Evolutionary conservation across 306 rosid species (phyloP).

Genomic region (Acmispon strigosus): DNA sequence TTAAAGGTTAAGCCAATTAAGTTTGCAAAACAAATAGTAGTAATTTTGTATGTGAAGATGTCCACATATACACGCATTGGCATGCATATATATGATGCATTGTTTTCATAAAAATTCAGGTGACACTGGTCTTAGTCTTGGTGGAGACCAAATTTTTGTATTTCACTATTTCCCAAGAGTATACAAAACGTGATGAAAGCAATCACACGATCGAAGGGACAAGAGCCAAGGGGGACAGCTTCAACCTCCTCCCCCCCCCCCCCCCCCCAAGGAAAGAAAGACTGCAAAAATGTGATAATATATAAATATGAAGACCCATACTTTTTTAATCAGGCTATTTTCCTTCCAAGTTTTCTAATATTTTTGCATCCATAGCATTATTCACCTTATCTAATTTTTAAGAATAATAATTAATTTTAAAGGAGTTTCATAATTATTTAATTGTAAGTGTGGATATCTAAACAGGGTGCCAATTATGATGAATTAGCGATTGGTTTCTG

Average conservation of each 20-base stretch:
- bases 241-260: constrained; percentile 11
- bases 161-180: constrained; percentile 38
- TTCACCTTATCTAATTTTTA: no score
- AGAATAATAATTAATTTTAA: no score
- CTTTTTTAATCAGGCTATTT: no score
- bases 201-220: constrained; percentile 20
- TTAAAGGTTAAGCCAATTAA: background rate
- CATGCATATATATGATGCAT: constrained; percentile 20
- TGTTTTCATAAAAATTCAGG: constrained; percentile 35
- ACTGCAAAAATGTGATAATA: background rate
- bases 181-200: constrained; percentile 32
- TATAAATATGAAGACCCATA: no score
- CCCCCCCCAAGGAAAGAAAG: no score
- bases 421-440: no score
- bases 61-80: constrained; percentile 14
- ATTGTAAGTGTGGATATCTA: no score
- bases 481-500: no score
- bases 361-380: no score
- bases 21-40: background rate
- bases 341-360: no score
- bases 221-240: constrained; percentile 18
- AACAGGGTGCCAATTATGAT: no score
- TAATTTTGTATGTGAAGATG: background rate
- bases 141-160: constrained; percentile 15
- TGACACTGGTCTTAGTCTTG: constrained; percentile 38